These are phyloP conservation scores for Allomyces javanicus DNA, from an alignment of 192 early-diverging fungal genomes.

Conservation along the genomic window DNA sequence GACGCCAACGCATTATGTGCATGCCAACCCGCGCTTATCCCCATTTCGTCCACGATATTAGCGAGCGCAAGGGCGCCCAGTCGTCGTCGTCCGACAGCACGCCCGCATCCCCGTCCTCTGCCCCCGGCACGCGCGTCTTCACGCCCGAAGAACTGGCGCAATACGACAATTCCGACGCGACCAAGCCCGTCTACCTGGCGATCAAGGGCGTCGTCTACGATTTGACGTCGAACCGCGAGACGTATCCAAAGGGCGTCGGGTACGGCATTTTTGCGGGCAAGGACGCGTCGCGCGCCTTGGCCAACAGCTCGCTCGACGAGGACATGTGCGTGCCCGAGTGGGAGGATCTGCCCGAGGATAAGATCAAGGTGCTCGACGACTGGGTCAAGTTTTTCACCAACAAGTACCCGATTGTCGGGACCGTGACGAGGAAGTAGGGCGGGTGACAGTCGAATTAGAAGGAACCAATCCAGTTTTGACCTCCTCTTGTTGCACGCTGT, in stretches of 20 bases:
- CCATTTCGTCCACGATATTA: too few species aligned
- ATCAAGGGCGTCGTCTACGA: conserved; percentile 68
- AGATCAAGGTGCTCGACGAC: conserved; percentile 48
- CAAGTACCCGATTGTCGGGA: conserved; percentile 52
- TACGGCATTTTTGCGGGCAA: conserved; percentile 64
- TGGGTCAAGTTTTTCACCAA: conserved; percentile 49
- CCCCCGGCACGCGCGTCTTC: conserved; percentile 7
- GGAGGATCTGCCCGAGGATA: conserved; percentile 36
- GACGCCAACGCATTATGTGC: too few species aligned
- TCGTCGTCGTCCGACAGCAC: too few species aligned
- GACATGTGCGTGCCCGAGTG: conserved; percentile 58
- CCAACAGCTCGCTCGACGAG: conserved; percentile 37
- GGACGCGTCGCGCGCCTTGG: conserved; percentile 56
- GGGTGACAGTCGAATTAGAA: too few species aligned
- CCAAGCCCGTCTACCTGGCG: conserved; percentile 53
- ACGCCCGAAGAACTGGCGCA: conserved; percentile 34
- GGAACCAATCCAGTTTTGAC: too few species aligned
- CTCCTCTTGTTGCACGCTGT: too few species aligned
- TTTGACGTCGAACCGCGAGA: conserved; percentile 36
- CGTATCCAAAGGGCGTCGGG: conserved; percentile 44
- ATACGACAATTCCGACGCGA: conserved; percentile 36
- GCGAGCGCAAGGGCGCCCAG: too few species aligned
- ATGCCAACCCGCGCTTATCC: too few species aligned
- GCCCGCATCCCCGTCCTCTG: too few species aligned
- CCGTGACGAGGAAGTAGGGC: conserved; percentile 13